phyloP scores from a whole-genome alignment of 441 rosid genomes.

The Isatis lusitanica region DNA sequence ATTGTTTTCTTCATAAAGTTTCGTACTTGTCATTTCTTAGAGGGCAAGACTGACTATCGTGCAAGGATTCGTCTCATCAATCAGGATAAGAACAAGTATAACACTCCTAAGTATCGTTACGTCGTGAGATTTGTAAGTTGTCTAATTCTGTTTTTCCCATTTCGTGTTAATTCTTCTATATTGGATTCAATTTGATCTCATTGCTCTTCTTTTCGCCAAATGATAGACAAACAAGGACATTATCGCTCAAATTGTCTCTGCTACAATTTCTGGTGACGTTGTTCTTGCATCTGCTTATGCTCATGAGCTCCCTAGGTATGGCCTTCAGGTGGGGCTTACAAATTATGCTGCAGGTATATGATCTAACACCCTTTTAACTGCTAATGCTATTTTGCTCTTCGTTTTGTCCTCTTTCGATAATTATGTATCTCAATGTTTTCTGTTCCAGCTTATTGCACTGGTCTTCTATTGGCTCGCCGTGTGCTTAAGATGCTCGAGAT shows the following conservation, averaged over 20 bases:
- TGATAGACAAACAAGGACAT: constrained; percentile 67
- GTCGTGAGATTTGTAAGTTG: background rate
- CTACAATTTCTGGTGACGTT: constrained; percentile 65
- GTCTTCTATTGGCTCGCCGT: constrained; percentile 81
- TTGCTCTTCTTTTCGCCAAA: background rate
- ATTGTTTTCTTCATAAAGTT: background rate
- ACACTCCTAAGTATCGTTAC: background rate
- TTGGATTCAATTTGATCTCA: background rate
- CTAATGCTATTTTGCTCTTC: background rate
- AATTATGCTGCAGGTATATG: constrained; percentile 76
- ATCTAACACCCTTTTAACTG: background rate
- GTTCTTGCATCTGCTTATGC: constrained; percentile 72
- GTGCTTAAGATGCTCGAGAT: constrained; percentile 65
- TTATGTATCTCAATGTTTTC: background rate
- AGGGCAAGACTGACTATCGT: background rate
- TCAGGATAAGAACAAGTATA: background rate
- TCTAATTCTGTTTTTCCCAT: constrained; percentile 26
- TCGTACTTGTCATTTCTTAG: background rate
- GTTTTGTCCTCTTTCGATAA: background rate
- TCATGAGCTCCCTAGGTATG: constrained; percentile 70
- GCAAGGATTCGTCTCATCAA: background rate
- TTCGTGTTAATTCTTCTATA: background rate
- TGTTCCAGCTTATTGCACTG: constrained; percentile 74
- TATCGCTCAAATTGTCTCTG: constrained; percentile 53
- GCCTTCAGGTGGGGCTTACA: constrained; percentile 77